These are phyloP conservation scores for Babjeviella inositovora DNA, from an alignment of 805 yeast species.

Conservation along the genomic window DNA sequence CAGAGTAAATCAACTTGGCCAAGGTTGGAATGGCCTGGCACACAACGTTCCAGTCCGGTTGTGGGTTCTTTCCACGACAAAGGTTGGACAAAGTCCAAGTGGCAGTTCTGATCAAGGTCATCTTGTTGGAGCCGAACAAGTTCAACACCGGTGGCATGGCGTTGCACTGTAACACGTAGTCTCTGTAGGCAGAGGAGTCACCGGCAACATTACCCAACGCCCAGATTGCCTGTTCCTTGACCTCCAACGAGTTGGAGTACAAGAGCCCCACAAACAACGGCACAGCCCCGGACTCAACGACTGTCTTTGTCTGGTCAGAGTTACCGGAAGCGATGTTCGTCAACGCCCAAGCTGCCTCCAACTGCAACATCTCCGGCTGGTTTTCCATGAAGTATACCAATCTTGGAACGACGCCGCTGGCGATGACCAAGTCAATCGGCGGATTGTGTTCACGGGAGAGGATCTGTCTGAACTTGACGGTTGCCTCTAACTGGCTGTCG, in stretches of 20 bases:
- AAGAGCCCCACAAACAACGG: conserved; percentile 78
- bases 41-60: conserved; percentile 87
- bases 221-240: conserved; percentile 98
- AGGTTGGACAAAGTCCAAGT: conserved; percentile 96
- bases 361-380: conserved; percentile 77
- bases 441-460: conserved; percentile 91
- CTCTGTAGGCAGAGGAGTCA: conserved; percentile 83
- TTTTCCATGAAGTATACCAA: conserved; percentile 73
- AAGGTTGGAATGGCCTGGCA: conserved; percentile 81
- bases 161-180: conserved; percentile 67
- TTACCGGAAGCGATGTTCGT: conserved; percentile 95
- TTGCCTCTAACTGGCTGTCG: conserved; percentile 74
- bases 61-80: conserved; percentile 94
- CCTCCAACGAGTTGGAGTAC: conserved; percentile 72
- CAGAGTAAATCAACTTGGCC: conserved; percentile 78
- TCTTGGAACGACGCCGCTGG: conserved; percentile 85
- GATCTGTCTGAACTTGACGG: conserved; percentile 85
- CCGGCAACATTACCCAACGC: conserved; percentile 99
- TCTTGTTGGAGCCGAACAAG: conserved; percentile 66
- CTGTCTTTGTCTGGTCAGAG: conserved; percentile 77
- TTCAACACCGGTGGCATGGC: conserved; percentile 83
- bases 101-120: conserved; percentile 88
- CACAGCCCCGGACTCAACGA: conserved; percentile 87
- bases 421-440: conserved; percentile 86
- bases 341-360: conserved; percentile 99